Evolutionary conservation across 768 basidiomycete genomes (phyloP).

Genomic region (Rickenella mellea): DNA sequence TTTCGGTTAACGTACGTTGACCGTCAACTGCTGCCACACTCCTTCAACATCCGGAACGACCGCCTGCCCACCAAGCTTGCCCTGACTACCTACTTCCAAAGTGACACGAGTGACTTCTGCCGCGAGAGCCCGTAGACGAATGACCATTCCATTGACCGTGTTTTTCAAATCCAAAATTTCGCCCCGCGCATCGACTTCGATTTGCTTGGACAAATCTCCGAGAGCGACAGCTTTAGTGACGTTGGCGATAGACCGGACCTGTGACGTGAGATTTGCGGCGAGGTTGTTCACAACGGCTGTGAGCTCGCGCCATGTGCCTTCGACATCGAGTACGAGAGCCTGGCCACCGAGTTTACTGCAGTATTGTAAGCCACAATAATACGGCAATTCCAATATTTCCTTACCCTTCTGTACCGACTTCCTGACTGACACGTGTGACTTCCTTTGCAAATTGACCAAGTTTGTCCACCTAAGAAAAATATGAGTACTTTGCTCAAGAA

Average conservation of each 20-base stretch:
- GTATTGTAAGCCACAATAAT: slow-evolving; percentile 19
- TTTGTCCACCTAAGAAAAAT: slow-evolving; percentile 41
- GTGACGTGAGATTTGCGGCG: slow-evolving; percentile 20
- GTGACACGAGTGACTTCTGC: slow-evolving; percentile 81
- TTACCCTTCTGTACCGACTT: slow-evolving; percentile 76
- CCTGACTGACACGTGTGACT: slow-evolving; percentile 77
- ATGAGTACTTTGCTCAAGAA: neutral
- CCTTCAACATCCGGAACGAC: slow-evolving; percentile 84
- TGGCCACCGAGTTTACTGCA: slow-evolving; percentile 54
- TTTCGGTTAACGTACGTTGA: slow-evolving; percentile 40
- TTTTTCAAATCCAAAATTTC: slow-evolving; percentile 81
- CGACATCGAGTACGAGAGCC: slow-evolving; percentile 62
- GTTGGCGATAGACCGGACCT: slow-evolving; percentile 41
- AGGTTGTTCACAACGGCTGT: slow-evolving; percentile 61
- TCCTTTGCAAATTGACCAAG: slow-evolving; percentile 86
- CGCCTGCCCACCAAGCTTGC: slow-evolving; percentile 83
- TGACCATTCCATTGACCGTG: slow-evolving; percentile 45
- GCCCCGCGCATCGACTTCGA: slow-evolving; percentile 84
- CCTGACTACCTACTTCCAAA: slow-evolving; percentile 79
- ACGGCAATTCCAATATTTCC: slow-evolving; percentile 19
- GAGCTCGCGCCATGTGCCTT: slow-evolving; percentile 84
- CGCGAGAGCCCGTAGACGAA: slow-evolving; percentile 51
- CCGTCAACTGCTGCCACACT: slow-evolving; percentile 80
- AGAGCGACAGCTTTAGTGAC: slow-evolving; percentile 74
- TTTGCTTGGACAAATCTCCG: slow-evolving; percentile 83